Evolutionary conservation across 23 red algal genomes (phyloP), one percentile per base, ranked within the genome.

Genomic region (Gracilaria gracilis): DNA sequence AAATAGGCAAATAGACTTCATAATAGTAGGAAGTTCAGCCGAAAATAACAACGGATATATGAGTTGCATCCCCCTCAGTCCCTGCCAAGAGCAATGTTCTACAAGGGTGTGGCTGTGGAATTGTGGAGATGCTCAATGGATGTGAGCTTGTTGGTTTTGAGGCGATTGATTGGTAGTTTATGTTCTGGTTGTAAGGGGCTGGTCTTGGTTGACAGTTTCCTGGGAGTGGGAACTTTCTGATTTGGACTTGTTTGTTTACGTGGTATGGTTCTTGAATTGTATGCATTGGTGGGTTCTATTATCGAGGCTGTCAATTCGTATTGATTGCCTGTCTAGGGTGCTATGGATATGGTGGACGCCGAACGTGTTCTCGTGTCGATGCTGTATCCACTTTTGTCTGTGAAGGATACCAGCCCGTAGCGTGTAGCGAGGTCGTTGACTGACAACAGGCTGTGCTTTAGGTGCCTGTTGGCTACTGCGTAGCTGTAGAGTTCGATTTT

Each of bases 371-470:
- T 47, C 13, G 50, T 32, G 50, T 79, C 51, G 15, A 79, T 1
- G 13, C 15, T 31, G 39, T 50, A 50, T 2, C 34, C 74, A 2
- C 13, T 19, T 50, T 79, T 57, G 27, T 3, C 37, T 9, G 74
- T 79, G 74, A 53, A 79, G 32, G n/a, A 4, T 2, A 79, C 35
- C 17, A 79, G 5, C 13, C 74, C 74, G 27, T 79, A 79, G 32
- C 46, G 42, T 4, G 4, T 28, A 17, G 74, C 39, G 15, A 79
- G 27, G 23, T 50, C 74, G 74, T 79, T 40, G 4, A 79, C 74
- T 2, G 74, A 79, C 1, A 79, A 3, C 2, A 79, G 27, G 35
- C n/a, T 79, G 39, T 79, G 74, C 4, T 25, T 33, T 19, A 70
- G 13, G 65, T 35, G 1, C 1, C 1, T 4, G 28, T 70, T 70